Percentiles rank a stretch among this genome's conserved stretches.
Evolutionary conservation across 306 rosid genomes (phyloP).

Genomic region (Oxytropis ochrocephala): DNA sequence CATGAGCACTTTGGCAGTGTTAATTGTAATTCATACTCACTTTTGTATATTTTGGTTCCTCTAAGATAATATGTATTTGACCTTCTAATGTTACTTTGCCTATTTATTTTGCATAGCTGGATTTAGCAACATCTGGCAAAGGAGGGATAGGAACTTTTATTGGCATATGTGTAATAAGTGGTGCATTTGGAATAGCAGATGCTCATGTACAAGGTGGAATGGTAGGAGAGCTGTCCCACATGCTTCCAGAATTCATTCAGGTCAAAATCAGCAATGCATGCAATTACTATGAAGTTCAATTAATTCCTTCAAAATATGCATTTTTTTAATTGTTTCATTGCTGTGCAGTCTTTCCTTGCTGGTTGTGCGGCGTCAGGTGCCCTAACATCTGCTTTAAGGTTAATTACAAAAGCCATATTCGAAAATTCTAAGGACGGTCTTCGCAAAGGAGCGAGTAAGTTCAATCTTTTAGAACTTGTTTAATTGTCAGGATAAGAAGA

Average conservation of each 20-base stretch:
- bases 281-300: background rate
- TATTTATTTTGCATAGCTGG: slow-evolving; percentile 47
- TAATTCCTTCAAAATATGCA: background rate
- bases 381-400: slow-evolving; percentile 47
- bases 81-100: background rate
- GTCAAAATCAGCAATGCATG: slow-evolving; percentile 24
- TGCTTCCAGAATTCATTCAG: slow-evolving; percentile 74
- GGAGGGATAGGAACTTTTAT: slow-evolving; percentile 81
- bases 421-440: slow-evolving; percentile 60
- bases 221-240: slow-evolving; percentile 88
- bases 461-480: too few relatives aligned
- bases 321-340: background rate
- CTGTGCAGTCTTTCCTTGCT: slow-evolving; percentile 73
- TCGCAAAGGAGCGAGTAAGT: slow-evolving; percentile 82
- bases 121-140: slow-evolving; percentile 80
- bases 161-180: slow-evolving; percentile 62
- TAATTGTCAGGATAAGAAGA: too few relatives aligned
- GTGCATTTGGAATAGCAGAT: slow-evolving; percentile 82
- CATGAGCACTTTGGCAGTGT: slow-evolving; percentile 38
- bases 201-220: slow-evolving; percentile 87
- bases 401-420: slow-evolving; percentile 59
- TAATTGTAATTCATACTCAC: slow-evolving; percentile 45
- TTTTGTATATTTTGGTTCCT: background rate
- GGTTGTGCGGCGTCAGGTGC: slow-evolving; percentile 86
- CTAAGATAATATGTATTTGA: background rate